A percentile compares a stretch with the other conserved stretches of the same genome.
Evolutionary conservation across 192 early-diverging fungal species (phyloP).

Genomic region (Pilobolus umbonatus): DNA sequence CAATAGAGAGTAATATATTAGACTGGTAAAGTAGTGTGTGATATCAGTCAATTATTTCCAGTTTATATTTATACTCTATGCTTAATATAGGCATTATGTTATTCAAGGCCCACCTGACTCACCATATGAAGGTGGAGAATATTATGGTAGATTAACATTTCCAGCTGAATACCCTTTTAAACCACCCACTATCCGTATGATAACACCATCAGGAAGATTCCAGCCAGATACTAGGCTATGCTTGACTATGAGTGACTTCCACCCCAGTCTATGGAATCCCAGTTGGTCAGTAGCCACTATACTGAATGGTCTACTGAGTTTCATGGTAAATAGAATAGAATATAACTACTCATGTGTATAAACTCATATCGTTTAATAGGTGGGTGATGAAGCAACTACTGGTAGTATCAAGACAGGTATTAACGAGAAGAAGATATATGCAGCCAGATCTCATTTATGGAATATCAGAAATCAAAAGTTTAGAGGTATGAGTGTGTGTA

Average conservation of each 20-base stretch:
- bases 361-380: neutral
- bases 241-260: slow-evolving; percentile 96
- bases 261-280: slow-evolving; percentile 92
- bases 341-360: neutral
- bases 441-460: slow-evolving; percentile 71
- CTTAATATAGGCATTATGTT: slow-evolving; percentile 81
- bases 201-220: slow-evolving; percentile 85
- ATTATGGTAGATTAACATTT: slow-evolving; percentile 90
- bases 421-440: slow-evolving; percentile 73
- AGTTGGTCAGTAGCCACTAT: slow-evolving; percentile 97
- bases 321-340: slow-evolving; percentile 71
- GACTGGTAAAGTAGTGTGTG: slow-evolving; percentile 72
- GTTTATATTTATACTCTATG: neutral
- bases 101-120: slow-evolving; percentile 94
- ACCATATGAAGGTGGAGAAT: slow-evolving; percentile 89
- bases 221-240: slow-evolving; percentile 89
- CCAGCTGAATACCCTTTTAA: slow-evolving; percentile 96
- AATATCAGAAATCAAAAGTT: slow-evolving; percentile 77
- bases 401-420: slow-evolving; percentile 82
- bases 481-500: slow-evolving; percentile 44
- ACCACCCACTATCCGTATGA: slow-evolving; percentile 80
- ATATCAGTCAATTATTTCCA: too few relatives aligned
- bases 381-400: slow-evolving; percentile 85
- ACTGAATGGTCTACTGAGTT: slow-evolving; percentile 89
- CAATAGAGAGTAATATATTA: slow-evolving; percentile 90